Evolutionary conservation across 1,284 basidiomycete genomes (phyloP), one percentile per base, ranked within the genome.

Genomic region (Lentinula novae-zelandiae): DNA sequence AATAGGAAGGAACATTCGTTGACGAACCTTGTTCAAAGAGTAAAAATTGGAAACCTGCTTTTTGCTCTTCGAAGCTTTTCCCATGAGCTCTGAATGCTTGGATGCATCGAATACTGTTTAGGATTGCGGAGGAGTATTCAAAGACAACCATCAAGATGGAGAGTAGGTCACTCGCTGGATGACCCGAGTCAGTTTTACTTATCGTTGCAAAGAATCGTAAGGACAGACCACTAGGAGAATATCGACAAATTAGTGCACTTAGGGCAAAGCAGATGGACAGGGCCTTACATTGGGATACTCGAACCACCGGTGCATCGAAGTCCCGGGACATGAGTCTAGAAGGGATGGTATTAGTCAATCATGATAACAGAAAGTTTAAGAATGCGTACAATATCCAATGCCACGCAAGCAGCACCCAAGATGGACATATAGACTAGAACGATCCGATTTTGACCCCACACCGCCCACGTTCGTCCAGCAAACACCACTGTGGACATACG

Each of bases 131-230:
- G 0, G 63, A 65, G 15, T 61, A 67, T 51, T 73, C 72, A 52
- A 73, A 72, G 1, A 70, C 64, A 22, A 70, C 68, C 63, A 72
- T 68, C 17, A 70, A 52, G 31, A 70, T 69, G 5, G 70, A 69
- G 1, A 73, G 66, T 33, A 71, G 60, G 60, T 70, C 49, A 51
- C 68, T 65, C 13, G 64, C 65, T 54, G n/a, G 13, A 12, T 20
- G 53, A 22, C 38, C 48, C 15, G 27, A 15, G 31, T 5, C 42
- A 31, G 17, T 5, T 10, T 27, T 12, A 27, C 27, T 27, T 27
- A 3, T 27, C 27, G 3, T 27, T 3, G 27, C 27, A 27, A 27
- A 27, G 22, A 27, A 27, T 27, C 3, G 27, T 27, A 27, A 27
- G 27, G 27, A 27, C 27, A 27, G 3, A 27, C 27, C 12, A 38